Base-by-base conservation (phyloP, 129 eudicot genomes). In the Centaurea solstitialis region DNA sequence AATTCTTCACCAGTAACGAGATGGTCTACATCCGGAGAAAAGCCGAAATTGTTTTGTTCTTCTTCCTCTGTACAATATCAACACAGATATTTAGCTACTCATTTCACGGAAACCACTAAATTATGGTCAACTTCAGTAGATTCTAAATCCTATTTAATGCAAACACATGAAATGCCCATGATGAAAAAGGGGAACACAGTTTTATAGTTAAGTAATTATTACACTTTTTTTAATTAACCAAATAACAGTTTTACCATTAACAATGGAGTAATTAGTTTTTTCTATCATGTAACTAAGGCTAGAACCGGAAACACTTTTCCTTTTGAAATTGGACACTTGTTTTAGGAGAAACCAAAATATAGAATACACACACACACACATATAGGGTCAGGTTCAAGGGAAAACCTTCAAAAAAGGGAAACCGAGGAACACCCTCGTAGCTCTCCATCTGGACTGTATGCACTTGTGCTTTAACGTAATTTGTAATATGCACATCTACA, bases 41-140 rank as follows among this genome's bases (percentile, higher is more conserved):
- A 87, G 85, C 12, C 57, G 10, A 76, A 84, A 13, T 4, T 26
- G 1, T 59, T 26, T 70, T 70, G 82, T 76, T 85, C 80, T 86
- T 92, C 74, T 72, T 82, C 82, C 64, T 84, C 96, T 93, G 85
- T 68, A 80, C 85, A 72, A 47, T 57, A 24, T 45, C 76, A 45
- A 59, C 45, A 84, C 6, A 38, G 47, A 80, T 38, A 68, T 33
- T 64, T 75, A 74, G 35, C 65, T 72, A 5, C 61, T 6, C 0
- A 71, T 7, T 59, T 13, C 70, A 68, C 11, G 20, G 47, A 65
- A 21, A 73, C 9, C 68, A 4, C 61, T 70, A 53, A 50, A 79
- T 45, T 24, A 57, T 15, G 62, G 67, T 45, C 28, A 74, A 45
- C 0, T 47, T n/a, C 12, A 30, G 30, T 30, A 53, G 28, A 26